These are phyloP conservation scores for Cicer cuneatum DNA, from an alignment of 306 rosid genomes.

Conservation along the genomic window DNA sequence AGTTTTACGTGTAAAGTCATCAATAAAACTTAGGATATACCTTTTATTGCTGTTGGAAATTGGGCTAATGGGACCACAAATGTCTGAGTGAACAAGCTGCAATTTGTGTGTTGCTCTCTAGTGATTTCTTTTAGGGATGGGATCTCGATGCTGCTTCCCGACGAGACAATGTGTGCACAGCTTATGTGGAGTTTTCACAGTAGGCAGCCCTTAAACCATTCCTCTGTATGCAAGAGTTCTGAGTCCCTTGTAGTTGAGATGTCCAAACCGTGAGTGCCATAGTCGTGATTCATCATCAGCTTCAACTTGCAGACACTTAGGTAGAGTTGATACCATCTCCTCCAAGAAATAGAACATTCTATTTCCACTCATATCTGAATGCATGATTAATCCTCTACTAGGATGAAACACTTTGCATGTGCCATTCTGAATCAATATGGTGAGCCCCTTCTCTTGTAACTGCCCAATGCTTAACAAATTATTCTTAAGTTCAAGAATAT, in stretches of 20 bases:
- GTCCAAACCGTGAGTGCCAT: background rate
- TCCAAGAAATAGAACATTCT: background rate
- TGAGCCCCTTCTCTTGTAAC: background rate
- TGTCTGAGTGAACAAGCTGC: too few relatives aligned
- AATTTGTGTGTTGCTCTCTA: too few relatives aligned
- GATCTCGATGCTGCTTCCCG: background rate
- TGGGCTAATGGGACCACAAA: too few relatives aligned
- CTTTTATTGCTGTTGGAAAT: too few relatives aligned
- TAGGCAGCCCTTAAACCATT: background rate
- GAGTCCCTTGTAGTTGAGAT: background rate
- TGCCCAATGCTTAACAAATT: background rate
- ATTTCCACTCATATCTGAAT: background rate
- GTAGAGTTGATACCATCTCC: background rate
- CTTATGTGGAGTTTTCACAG: background rate
- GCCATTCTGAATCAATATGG: background rate
- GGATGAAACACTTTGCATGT: background rate
- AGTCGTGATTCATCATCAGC: too few relatives aligned
- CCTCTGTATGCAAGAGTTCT: background rate
- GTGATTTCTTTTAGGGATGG: too few relatives aligned
- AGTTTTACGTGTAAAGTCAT: background rate
- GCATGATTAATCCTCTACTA: background rate
- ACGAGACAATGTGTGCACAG: background rate
- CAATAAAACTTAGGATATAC: background rate
- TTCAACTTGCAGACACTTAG: background rate
- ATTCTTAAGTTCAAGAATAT: background rate